Percentiles rank a stretch among this genome's conserved stretches.
Evolutionary conservation across 208 protist species (phyloP).

Genomic region (Crithidia brevicula): DNA sequence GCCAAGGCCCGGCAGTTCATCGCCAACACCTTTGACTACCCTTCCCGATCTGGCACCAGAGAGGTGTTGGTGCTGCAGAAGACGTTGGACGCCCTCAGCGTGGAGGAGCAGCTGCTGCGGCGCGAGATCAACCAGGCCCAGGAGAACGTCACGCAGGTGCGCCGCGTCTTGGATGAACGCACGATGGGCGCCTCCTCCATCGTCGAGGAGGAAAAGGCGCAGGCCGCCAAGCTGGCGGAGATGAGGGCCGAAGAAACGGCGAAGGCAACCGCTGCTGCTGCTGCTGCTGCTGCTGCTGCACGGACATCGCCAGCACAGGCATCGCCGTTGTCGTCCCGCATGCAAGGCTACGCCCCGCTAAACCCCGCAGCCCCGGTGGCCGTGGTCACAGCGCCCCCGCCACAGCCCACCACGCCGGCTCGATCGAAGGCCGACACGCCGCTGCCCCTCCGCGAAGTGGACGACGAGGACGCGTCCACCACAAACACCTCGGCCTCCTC

Average conservation of each 20-base stretch:
- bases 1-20: slow-evolving; percentile 31
- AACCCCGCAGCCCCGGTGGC: not conserved
- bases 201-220: slow-evolving; percentile 17
- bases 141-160: slow-evolving; percentile 30
- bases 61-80: slow-evolving; percentile 62
- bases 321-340: not conserved
- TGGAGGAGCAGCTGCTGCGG: slow-evolving; percentile 25
- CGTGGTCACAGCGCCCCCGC: not conserved
- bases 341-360: slow-evolving; percentile 12
- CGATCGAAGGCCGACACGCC: not conserved
- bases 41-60: slow-evolving; percentile 50
- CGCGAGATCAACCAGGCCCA: slow-evolving; percentile 22
- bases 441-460: not conserved
- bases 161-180: slow-evolving; percentile 34
- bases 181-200: slow-evolving; percentile 37
- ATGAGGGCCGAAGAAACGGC: not conserved
- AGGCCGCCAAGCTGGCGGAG: slow-evolving; percentile 5
- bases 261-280: not conserved
- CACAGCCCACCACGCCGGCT: not conserved
- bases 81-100: slow-evolving; percentile 36
- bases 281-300: not conserved
- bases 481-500: slow-evolving; percentile 3
- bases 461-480: not conserved
- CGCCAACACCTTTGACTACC: slow-evolving; percentile 52
- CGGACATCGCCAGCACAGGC: not conserved